Base-by-base conservation (phyloP, 1,284 basidiomycete genomes). In the Farysia itapuensis region DNA sequence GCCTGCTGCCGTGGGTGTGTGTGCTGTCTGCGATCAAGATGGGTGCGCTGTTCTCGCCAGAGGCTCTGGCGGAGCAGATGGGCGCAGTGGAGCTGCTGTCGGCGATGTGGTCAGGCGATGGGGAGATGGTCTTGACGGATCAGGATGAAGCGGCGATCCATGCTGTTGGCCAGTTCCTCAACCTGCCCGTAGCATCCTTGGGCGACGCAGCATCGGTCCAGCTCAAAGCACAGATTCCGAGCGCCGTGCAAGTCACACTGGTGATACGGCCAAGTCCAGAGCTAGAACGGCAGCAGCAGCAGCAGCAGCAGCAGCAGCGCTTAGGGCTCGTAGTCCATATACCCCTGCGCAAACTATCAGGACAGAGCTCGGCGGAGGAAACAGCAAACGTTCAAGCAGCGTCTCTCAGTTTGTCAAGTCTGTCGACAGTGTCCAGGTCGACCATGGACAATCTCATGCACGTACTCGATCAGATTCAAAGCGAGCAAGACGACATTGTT, bases 61-160 rank as follows among this genome's bases (percentile, higher is more conserved):
- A 68, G 22, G 25, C 38, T 2, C 45, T 68, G 7, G 23, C 31
- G 12, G 16, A 32, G 14, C 37, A 31, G 11, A 30, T 65, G 8
- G 39, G 38, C 2, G 37, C 61, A 2, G 40, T 65, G 43, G 57
- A 68, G 33, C 37, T 68, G 15, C 37, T 68, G 13, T 38, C 46
- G 9, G 56, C 65, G 31, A 68, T 68, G 65, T 68, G 65, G 65
- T 39, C 38, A 5, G 61, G 56, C 1, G 28, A 31, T 5, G 58
- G 54, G 31, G 61, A 64, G 28, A 36, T 68, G 0, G 13, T 16
- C 4, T 24, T 67, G 18, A 12, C 38, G 2, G 2, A 35, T 2
- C 14, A 23, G 3, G 54, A 52, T 13, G 52, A 59, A 15, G 9
- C 5, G 1, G 20, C 39, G 9, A 40, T 58, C 5, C 24, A 33